phyloP scores from a whole-genome alignment of 768 basidiomycete species.

The Boletellus ananiceps region DNA sequence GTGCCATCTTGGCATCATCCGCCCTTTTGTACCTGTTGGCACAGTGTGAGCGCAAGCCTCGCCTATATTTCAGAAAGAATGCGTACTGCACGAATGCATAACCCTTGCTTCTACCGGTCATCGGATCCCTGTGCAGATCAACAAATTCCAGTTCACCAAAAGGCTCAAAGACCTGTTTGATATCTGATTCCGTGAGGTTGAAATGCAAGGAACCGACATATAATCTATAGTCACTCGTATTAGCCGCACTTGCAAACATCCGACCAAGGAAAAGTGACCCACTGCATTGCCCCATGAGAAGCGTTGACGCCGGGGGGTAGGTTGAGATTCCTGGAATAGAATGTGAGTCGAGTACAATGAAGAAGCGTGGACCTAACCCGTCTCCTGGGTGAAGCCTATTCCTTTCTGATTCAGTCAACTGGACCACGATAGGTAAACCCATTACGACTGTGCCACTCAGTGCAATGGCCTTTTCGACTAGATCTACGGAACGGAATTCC shows the following conservation, averaged over 20 bases:
- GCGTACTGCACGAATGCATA: constrained; percentile 96
- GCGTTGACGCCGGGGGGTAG: constrained; percentile 81
- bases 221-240: constrained; percentile 48
- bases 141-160: constrained; percentile 98
- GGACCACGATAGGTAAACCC: constrained; percentile 96
- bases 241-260: constrained; percentile 6
- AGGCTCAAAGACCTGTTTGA: constrained; percentile 98
- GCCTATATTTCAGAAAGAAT: not conserved
- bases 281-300: constrained; percentile 82
- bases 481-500: constrained; percentile 87
- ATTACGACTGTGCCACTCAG: constrained; percentile 95
- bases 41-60: constrained; percentile 1
- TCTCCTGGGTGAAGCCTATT: constrained; percentile 87
- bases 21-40: constrained; percentile 72
- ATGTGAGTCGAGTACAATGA: constrained; percentile 10
- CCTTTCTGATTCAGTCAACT: constrained; percentile 94
- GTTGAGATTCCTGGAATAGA: constrained; percentile 58
- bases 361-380: constrained; percentile 47
- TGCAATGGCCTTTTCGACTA: constrained; percentile 85
- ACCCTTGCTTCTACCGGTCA: constrained; percentile 94
- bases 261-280: constrained; percentile 34
- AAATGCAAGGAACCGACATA: constrained; percentile 97
- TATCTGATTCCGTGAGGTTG: constrained; percentile 94
- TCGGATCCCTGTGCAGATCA: constrained; percentile 92
- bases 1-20: constrained; percentile 94